phyloP scores from a whole-genome alignment of 2,329 filamentous ascomycete genomes.

The Alternaria novae-zelandiae region DNA sequence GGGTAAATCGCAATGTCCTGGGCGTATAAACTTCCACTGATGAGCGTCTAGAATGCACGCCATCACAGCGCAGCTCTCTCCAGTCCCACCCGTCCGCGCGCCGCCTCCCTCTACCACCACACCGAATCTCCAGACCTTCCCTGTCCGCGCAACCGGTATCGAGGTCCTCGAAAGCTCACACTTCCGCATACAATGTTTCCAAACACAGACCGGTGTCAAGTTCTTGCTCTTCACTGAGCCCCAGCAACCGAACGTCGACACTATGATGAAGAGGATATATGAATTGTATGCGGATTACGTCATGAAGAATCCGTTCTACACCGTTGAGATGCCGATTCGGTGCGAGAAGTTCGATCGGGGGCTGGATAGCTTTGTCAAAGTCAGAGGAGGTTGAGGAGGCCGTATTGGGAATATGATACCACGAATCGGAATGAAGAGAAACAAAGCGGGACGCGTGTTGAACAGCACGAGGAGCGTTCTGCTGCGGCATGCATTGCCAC shows the following conservation, averaged over 20 bases:
- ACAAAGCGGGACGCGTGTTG: background rate
- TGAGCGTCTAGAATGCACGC: conserved; percentile 62
- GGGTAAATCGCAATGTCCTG: conserved; percentile 63
- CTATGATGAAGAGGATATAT: conserved; percentile 83
- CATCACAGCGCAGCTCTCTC: conserved; percentile 59
- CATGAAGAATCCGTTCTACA: conserved; percentile 99
- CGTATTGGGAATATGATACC: background rate
- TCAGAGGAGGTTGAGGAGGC: conserved; percentile 35
- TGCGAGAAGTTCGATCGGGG: conserved; percentile 95
- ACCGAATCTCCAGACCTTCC: conserved; percentile 45
- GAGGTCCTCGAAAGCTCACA: conserved; percentile 93
- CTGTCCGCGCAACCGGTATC: conserved; percentile 69
- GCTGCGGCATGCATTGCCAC: background rate
- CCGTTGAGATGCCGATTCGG: conserved; percentile 94
- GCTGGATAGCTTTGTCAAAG: conserved; percentile 77
- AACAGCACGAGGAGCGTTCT: background rate
- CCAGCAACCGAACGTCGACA: conserved; percentile 84
- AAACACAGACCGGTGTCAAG: conserved; percentile 91
- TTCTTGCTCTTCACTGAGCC: conserved; percentile 95
- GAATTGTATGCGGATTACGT: conserved; percentile 96
- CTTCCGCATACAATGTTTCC: conserved; percentile 95
- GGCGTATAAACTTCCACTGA: background rate
- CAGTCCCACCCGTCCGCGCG: conserved; percentile 32
- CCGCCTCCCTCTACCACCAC: conserved; percentile 31
- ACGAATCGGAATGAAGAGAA: background rate